Evolutionary conservation across 768 basidiomycete species (phyloP), one percentile per base, ranked within the genome.

Genomic region (Hygrophoropsis aurantiaca): DNA sequence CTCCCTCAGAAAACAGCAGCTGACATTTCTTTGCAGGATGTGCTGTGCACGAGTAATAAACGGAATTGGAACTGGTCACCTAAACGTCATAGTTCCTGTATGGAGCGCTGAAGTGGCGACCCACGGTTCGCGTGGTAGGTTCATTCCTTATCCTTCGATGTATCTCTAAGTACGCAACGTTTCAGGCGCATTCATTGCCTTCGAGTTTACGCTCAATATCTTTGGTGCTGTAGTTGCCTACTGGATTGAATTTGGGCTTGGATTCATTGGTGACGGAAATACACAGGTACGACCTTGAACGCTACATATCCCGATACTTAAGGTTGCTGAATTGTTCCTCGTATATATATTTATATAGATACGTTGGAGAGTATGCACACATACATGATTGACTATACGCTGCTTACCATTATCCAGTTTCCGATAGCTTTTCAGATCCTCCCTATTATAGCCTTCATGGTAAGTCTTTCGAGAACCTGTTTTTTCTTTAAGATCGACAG

Each of bases 101-200:
- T 73, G 73, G 72, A 70, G 68, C 40, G 73, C 73, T 3, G 72
- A 74, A 50, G 72, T 74, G 3, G 71, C 73, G 3, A 68, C 70
- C 9, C 72, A 74, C 42, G 74, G 72, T 11, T 72, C 72, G 40
- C 48, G 73, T 49, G 67, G 67, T 61, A 38, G 21, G 50, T 44
- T n/a, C n/a, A n/a, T n/a, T n/a, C n/a, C n/a, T n/a, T n/a, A n/a
- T n/a, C n/a, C n/a, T n/a, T n/a, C n/a, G n/a, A n/a, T n/a, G n/a
- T n/a, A n/a, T n/a, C n/a, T n/a, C n/a, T n/a, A n/a, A n/a, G n/a
- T n/a, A n/a, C n/a, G n/a, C n/a, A n/a, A n/a, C n/a, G n/a, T n/a
- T n/a, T n/a, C n/a, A 65, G 73, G 72, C 11, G 72, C 73, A 5
- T 75, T 74, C 54, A 73, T 75, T 30, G 71, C 72, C 7, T 57